phyloP scores from a whole-genome alignment of 352 stramenopile species.

The Phytophthora agathidicida region DNA sequence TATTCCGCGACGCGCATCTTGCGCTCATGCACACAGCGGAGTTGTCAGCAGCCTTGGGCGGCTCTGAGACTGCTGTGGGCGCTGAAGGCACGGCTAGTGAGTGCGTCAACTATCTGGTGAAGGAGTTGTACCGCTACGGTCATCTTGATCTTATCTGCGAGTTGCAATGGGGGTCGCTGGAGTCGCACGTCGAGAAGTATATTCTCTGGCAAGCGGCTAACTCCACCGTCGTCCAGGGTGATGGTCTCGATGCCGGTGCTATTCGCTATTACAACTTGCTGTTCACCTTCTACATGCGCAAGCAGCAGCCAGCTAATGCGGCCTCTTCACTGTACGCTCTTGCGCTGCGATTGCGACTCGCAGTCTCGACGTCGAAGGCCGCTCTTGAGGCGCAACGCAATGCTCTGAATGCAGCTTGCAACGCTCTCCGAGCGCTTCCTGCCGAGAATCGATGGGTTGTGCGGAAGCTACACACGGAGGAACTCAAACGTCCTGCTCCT shows the following conservation, averaged over 20 bases:
- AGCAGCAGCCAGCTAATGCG: constrained; percentile 67
- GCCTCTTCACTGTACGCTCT: constrained; percentile 66
- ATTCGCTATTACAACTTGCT: constrained; percentile 72
- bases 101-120: constrained; percentile 76
- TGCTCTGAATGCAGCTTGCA: constrained; percentile 56
- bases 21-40: constrained; percentile 76
- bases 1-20: constrained; percentile 70
- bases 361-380: constrained; percentile 39
- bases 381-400: constrained; percentile 69
- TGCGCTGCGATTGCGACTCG: constrained; percentile 52
- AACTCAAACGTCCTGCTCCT: constrained; percentile 29
- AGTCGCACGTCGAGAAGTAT: constrained; percentile 70
- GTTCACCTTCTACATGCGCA: constrained; percentile 72
- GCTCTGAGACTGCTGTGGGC: constrained; percentile 9
- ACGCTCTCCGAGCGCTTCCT: constrained; percentile 47
- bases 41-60: constrained; percentile 31
- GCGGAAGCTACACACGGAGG: constrained; percentile 72
- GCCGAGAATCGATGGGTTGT: constrained; percentile 68
- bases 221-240: constrained; percentile 48
- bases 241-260: constrained; percentile 47
- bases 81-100: constrained; percentile 55
- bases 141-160: constrained; percentile 76
- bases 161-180: constrained; percentile 67
- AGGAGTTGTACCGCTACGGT: constrained; percentile 70
- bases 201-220: constrained; percentile 79